Evolutionary conservation across 495 filamentous ascomycete genomes (phyloP), one percentile per base, ranked within the genome.

Genomic region (Xylona heveae): DNA sequence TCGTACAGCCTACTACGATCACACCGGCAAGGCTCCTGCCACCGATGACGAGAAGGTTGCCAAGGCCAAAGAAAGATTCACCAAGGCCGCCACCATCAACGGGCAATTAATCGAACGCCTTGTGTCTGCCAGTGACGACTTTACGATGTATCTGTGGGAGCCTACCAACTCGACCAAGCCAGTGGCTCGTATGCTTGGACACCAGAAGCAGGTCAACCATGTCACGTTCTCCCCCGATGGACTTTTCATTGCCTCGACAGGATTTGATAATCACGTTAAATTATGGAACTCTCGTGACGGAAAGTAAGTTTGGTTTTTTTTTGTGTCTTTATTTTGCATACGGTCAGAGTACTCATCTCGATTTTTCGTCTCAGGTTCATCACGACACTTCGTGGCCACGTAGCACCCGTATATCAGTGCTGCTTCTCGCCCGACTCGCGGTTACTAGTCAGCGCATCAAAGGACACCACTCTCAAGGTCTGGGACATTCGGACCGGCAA

Each of bases 101-200:
- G 78, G 76, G 31, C 69, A 75, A 42, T 64, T 88, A 23, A 67
- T 78, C 2, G 88, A 99, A 53, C 69, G 82, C 13, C 57, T 94
- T 2, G 82, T 91, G 2, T 83, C 81, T 1, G 90, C 85, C 2
- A 78, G 71, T 44, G 88, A 99, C 43, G 90, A 99, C 46, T 88
- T 80, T 54, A 95, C 88, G 4, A 88, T 95, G 62, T 93, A 78
- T 45, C 66, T 99, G 30, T 99, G 90, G 90, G 78, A 90, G 20
- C 90, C 90, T 0, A 61, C 67, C 12, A 62, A 52, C 32, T 72
- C 74, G 12, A 78, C 56, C 12, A 94, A 94, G 47, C 83, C 85
- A 4, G 52, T 95, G 7, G 72, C 79, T n/a, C 65, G 88, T 19
- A 61, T 99, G 31, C 51, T 83, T 16, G 90, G 90, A 6, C 90